Evolutionary conservation across 768 basidiomycete species (phyloP).

Genomic region (Lactarius evosmus): DNA sequence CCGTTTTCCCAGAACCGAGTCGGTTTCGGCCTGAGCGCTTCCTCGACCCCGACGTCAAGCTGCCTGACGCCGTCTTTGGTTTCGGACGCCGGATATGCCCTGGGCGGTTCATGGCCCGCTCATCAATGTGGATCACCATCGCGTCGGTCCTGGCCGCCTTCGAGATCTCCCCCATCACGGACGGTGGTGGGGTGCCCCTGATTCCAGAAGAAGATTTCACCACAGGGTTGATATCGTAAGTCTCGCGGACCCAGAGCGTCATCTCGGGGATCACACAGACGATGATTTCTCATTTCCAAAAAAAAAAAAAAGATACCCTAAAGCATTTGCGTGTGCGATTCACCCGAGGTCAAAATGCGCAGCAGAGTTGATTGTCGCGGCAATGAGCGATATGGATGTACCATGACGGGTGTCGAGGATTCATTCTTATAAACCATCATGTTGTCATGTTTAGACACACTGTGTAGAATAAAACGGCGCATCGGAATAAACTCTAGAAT

Average conservation of each 20-base stretch:
- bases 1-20: constrained; percentile 17
- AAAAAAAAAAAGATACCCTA: constrained; percentile 22
- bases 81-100: constrained; percentile 25
- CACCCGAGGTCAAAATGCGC: constrained; percentile 25
- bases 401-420: too few species aligned
- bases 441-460: too few species aligned
- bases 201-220: constrained; percentile 13
- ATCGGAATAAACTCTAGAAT: too few species aligned
- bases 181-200: constrained; percentile 1
- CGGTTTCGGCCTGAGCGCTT: constrained; percentile 22
- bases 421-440: too few species aligned
- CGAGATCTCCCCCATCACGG: constrained; percentile 12
- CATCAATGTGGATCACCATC: constrained; percentile 22
- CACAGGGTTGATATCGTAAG: constrained; percentile 22
- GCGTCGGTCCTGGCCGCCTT: constrained; percentile 17
- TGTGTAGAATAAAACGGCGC: too few species aligned
- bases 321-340: constrained; percentile 30
- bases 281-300: not conserved
- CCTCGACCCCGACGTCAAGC: constrained; percentile 12
- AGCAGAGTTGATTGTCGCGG: constrained; percentile 21
- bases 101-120: constrained; percentile 22
- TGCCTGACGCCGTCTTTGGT: constrained; percentile 12
- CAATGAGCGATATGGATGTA: not conserved
- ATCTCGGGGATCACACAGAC: not conserved
- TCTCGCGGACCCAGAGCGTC: not conserved